A percentile compares a stretch with the other conserved stretches of the same genome.
phyloP scores from a whole-genome alignment of 768 basidiomycete species.

The Xanthoconium purpureum region DNA sequence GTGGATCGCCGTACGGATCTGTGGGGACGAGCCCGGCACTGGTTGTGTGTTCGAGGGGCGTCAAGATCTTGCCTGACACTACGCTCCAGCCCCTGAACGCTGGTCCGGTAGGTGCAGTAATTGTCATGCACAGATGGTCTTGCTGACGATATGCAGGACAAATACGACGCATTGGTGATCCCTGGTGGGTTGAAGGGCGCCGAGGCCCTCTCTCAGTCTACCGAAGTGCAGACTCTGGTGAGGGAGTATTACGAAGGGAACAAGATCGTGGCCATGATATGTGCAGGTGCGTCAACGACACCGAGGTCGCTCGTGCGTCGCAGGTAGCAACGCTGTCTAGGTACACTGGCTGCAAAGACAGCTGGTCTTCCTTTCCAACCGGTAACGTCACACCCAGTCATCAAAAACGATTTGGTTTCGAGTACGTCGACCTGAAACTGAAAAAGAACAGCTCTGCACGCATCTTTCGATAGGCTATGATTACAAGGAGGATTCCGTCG shows the following conservation, averaged over 20 bases:
- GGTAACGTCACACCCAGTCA: conserved; percentile 76
- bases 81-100: conserved; percentile 45
- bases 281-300: conserved; percentile 54
- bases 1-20: conserved; percentile 24
- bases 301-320: neutral
- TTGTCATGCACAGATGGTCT: neutral
- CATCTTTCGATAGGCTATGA: conserved; percentile 51
- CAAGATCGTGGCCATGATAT: conserved; percentile 76
- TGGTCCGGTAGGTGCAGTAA: conserved; percentile 42
- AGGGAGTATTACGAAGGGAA: conserved; percentile 41
- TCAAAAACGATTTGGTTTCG: conserved; percentile 55
- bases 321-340: conserved; percentile 32
- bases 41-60: conserved; percentile 67
- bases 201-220: conserved; percentile 60
- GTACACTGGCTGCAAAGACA: conserved; percentile 65
- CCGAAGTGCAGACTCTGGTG: conserved; percentile 61
- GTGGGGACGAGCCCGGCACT: conserved; percentile 39
- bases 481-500: conserved; percentile 71
- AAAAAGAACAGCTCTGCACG: neutral
- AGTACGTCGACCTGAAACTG: conserved; percentile 33
- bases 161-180: conserved; percentile 66
- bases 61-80: conserved; percentile 67
- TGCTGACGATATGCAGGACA: conserved; percentile 40
- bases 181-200: conserved; percentile 81
- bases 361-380: conserved; percentile 59